A percentile compares a stretch with the other conserved stretches of the same genome.
These are phyloP conservation scores for Drosera capensis DNA, from an alignment of 148 eudicot species.

Conservation along the genomic window DNA sequence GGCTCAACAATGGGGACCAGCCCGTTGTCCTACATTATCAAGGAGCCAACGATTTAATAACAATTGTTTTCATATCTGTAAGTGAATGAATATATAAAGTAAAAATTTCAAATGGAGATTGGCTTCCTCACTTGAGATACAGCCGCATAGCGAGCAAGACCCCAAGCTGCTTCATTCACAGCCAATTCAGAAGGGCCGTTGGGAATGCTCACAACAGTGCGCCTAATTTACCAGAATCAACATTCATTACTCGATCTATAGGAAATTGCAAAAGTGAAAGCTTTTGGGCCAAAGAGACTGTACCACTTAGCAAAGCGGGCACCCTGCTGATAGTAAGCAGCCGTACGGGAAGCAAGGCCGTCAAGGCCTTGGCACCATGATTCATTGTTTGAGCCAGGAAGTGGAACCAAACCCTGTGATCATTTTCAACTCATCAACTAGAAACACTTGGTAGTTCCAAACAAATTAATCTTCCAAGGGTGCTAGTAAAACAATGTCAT, in stretches of 20 bases:
- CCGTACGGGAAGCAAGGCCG: slow-evolving; percentile 35
- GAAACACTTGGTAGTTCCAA: not conserved
- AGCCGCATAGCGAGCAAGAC: slow-evolving; percentile 41
- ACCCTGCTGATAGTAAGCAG: slow-evolving; percentile 41
- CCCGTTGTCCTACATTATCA: slow-evolving; percentile 28
- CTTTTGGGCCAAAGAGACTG: not conserved
- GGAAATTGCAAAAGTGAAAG: not conserved
- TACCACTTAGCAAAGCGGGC: slow-evolving; percentile 49
- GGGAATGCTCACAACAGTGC: slow-evolving; percentile 43
- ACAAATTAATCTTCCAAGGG: too few species aligned
- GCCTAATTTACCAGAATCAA: slow-evolving; percentile 11
- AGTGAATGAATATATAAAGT: not conserved
- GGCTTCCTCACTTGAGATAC: slow-evolving; percentile 16
- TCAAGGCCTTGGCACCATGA: slow-evolving; percentile 41
- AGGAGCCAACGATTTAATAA: not conserved
- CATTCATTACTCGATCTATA: not conserved
- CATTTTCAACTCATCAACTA: not conserved
- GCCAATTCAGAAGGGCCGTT: slow-evolving; percentile 37
- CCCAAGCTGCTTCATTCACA: slow-evolving; percentile 39
- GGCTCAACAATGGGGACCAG: slow-evolving; percentile 48
- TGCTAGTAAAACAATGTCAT: not conserved
- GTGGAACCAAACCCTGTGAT: slow-evolving; percentile 26
- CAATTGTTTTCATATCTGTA: not conserved
- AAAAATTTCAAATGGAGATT: not conserved
- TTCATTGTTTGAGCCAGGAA: slow-evolving; percentile 34